Evolutionary conservation across 1,284 basidiomycete species (phyloP).

Genomic region (Austroboletus novae-zelandiae): DNA sequence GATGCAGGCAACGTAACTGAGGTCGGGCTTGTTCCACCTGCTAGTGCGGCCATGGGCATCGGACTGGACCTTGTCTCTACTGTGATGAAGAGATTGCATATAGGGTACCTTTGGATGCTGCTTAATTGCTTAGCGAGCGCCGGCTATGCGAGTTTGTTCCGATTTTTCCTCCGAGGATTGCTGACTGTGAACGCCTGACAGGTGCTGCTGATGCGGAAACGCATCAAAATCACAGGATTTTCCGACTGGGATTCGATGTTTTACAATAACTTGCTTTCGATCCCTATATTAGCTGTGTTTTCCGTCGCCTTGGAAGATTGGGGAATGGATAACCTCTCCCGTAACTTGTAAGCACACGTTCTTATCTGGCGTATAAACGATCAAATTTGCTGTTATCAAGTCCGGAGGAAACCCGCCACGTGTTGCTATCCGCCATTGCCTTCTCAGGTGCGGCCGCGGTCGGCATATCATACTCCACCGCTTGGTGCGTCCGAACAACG

Average conservation of each 20-base stretch:
- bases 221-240: conserved; percentile 97
- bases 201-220: conserved; percentile 95
- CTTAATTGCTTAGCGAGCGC: conserved; percentile 91
- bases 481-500: conserved; percentile 97
- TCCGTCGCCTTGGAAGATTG: conserved; percentile 91
- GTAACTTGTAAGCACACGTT: conserved; percentile 77
- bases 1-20: conserved; percentile 68
- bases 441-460: conserved; percentile 98
- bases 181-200: conserved; percentile 28
- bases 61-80: conserved; percentile 47
- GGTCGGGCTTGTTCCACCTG: conserved; percentile 38
- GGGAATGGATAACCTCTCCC: conserved; percentile 73
- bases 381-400: conserved; percentile 39
- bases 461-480: conserved; percentile 97
- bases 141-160: conserved; percentile 69
- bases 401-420: conserved; percentile 77
- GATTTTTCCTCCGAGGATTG: conserved; percentile 7
- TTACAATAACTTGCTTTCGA: conserved; percentile 97
- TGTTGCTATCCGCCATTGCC: conserved; percentile 85
- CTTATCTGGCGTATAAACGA: conserved; percentile 6
- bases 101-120: conserved; percentile 97
- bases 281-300: conserved; percentile 84
- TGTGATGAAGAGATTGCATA: conserved; percentile 60
- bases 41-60: conserved; percentile 39
- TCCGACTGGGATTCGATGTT: conserved; percentile 99